Evolutionary conservation across 2,329 filamentous ascomycete genomes (phyloP), one percentile per base, ranked within the genome.

Genomic region (Talaromyces verruculosus): DNA sequence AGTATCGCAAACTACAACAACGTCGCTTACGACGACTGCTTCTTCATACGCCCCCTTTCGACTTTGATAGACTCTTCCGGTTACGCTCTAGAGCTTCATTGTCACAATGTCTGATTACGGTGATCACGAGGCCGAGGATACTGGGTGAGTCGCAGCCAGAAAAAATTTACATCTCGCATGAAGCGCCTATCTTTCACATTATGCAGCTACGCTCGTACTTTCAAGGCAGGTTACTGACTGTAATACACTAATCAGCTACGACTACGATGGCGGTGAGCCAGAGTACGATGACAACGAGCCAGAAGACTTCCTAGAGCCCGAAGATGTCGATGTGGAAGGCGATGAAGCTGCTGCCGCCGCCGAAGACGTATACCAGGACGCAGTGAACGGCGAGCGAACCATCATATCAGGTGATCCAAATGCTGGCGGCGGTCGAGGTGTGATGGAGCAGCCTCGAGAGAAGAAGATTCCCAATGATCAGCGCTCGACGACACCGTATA

Each of bases 401-500:
- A 74, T 81, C 33, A 77, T 79, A 58, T 79, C 79, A 2, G 85
- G 84, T 35, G 87, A 87, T 69, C 82, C 82, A 64, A 84, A 80
- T 71, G 82, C 82, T 47, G 75, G 76, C 60, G 75, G 76, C 61
- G 71, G 72, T 22, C 81, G 83, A 68, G 88, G 87, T 69, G 84
- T 84, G 37, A 83, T 88, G 75, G 80, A 85, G 70, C 82, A 83
- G 70, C 75, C 85, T 68, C 84, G 85, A 75, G 83, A 93, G 81
- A 97, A 96, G 86, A 96, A 92, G 82, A 94, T 99, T 60, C 87
- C 93, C 65, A 91, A 92, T 71, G 91, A 93, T 71, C 87, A 96
- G 80, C 88, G 95, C 73, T 91, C 88, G 28, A 99, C 95, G 8
- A 99, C 95, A 33, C 95, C 94, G 2, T 99, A 97, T 82, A 96